Conservation (phyloP, 768 basidiomycete species). For the Cyclocybe cylindracea region DNA sequence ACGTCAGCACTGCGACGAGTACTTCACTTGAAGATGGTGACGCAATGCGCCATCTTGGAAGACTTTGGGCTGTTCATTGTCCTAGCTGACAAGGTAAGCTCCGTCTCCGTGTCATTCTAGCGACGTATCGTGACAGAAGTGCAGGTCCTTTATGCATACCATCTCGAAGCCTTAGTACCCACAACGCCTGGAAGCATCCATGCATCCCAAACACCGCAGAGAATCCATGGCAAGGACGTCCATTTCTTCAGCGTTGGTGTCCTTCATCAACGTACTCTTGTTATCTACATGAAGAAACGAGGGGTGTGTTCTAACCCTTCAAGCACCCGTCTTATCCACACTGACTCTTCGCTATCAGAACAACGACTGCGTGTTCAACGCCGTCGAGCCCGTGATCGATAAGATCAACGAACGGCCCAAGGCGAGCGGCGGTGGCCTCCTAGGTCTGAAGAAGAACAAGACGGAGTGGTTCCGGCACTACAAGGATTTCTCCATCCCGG, state of each 20-base stretch:
- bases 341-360: slow-evolving; percentile 8
- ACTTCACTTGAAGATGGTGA: slow-evolving; percentile 88
- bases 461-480: slow-evolving; percentile 93
- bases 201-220: slow-evolving; percentile 82
- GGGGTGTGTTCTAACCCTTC: slow-evolving; percentile 44
- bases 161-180: slow-evolving; percentile 95
- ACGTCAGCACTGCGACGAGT: slow-evolving; percentile 83
- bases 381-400: slow-evolving; percentile 88
- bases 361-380: slow-evolving; percentile 87
- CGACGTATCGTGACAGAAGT: not conserved
- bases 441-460: slow-evolving; percentile 63
- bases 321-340: not conserved
- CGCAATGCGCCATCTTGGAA: slow-evolving; percentile 92
- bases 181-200: slow-evolving; percentile 70
- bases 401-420: slow-evolving; percentile 78
- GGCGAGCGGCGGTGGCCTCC: slow-evolving; percentile 61
- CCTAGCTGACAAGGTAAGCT: slow-evolving; percentile 83
- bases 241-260: slow-evolving; percentile 95
- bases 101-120: not conserved
- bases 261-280: slow-evolving; percentile 80
- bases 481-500: slow-evolving; percentile 86
- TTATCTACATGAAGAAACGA: slow-evolving; percentile 97
- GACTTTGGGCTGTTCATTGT: slow-evolving; percentile 98
- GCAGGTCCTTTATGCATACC: slow-evolving; percentile 89
- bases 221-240: slow-evolving; percentile 88